Percentiles rank a stretch among this genome's conserved stretches.
phyloP scores from a whole-genome alignment of 148 eudicot species.

The Camellia granthamiana region DNA sequence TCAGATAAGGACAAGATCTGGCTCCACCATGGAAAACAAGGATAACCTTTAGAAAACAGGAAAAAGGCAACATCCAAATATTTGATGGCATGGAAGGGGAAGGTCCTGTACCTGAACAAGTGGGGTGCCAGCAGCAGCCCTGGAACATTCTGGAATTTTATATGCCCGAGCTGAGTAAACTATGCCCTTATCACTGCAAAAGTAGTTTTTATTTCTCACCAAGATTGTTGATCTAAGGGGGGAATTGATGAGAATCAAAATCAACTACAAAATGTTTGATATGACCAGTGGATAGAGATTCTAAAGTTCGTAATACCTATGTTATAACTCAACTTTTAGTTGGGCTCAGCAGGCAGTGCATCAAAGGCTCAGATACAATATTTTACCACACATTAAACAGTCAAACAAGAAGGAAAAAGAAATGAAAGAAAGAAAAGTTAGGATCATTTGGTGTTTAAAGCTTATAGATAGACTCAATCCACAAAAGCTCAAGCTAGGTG shows the following conservation, averaged over 20 bases:
- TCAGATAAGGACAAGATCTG: conserved; percentile 87
- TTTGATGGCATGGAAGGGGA: background rate
- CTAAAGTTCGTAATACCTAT: background rate
- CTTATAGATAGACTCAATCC: background rate
- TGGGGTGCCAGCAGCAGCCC: conserved; percentile 95
- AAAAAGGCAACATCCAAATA: background rate
- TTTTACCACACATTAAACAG: background rate
- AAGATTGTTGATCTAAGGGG: background rate
- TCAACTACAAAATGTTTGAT: conserved; percentile 9
- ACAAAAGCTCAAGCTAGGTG: conserved; percentile 1
- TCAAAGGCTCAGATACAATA: background rate
- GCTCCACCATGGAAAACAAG: conserved; percentile 18
- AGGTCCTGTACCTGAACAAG: conserved; percentile 59
- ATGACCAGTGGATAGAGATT: background rate
- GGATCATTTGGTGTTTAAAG: background rate
- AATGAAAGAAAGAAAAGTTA: background rate
- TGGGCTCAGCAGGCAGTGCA: background rate
- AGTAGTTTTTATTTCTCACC: background rate
- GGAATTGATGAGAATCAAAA: background rate
- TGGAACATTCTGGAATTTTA: conserved; percentile 91
- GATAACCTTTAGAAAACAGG: conserved; percentile 18
- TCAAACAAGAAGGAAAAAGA: background rate
- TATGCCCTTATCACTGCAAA: conserved; percentile 82
- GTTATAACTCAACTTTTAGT: background rate
- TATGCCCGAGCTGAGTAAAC: conserved; percentile 90